Evolutionary conservation across 1,284 basidiomycete species (phyloP).

Genomic region (Stereum hirsutum): DNA sequence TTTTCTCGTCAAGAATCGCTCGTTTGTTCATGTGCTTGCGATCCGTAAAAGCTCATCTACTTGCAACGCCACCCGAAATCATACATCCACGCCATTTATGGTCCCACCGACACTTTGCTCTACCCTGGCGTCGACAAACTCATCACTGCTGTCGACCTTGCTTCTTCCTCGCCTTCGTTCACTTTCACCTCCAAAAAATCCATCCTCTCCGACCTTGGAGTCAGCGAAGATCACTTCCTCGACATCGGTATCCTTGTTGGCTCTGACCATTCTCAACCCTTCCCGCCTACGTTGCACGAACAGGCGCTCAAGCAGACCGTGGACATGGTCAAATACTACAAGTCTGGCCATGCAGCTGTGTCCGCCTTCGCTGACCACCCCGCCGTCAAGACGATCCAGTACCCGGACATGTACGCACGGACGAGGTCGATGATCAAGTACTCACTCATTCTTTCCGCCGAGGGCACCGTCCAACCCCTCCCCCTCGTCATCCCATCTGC

Average conservation of each 20-base stretch:
- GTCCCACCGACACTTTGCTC: conserved; percentile 83
- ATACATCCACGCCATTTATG: conserved; percentile 94
- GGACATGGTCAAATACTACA: conserved; percentile 86
- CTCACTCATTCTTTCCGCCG: conserved; percentile 84
- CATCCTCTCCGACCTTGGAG: conserved; percentile 68
- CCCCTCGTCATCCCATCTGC: conserved; percentile 63
- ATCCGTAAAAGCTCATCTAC: conserved; percentile 85
- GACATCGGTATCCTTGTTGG: conserved; percentile 91
- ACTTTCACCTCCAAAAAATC: conserved; percentile 78
- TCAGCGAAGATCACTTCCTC: conserved; percentile 89
- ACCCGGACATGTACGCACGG: conserved; percentile 84
- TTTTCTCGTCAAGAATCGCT: conserved; percentile 8
- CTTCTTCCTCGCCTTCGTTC: conserved; percentile 61
- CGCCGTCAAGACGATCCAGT: conserved; percentile 67
- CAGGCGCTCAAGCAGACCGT: conserved; percentile 77
- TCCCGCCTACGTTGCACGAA: conserved; percentile 77
- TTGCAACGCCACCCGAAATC: conserved; percentile 88
- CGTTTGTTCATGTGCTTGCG: conserved; percentile 6
- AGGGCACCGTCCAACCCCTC: conserved; percentile 84
- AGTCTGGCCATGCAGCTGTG: conserved; percentile 78
- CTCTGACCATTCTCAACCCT: conserved; percentile 79
- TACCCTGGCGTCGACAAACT: conserved; percentile 89
- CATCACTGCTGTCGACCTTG: conserved; percentile 81
- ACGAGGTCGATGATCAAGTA: conserved; percentile 91
- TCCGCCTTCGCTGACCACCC: conserved; percentile 72